Evolutionary conservation across 805 yeast genomes (phyloP).

Genomic region (Torulaspora gathmanii): DNA sequence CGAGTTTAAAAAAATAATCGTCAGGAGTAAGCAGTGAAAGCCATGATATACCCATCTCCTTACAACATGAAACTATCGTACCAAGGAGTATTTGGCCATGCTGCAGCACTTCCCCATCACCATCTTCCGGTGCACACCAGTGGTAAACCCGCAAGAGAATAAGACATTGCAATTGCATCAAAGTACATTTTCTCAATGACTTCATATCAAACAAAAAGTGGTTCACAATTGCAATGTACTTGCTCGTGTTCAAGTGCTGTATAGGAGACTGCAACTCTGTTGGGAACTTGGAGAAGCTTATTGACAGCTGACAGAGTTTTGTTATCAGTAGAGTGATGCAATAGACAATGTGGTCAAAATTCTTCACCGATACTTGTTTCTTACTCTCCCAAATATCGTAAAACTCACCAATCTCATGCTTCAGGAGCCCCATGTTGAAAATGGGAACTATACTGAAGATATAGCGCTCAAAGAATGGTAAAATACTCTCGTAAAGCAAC

Average conservation of each 20-base stretch:
- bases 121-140: conserved; percentile 36
- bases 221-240: conserved; percentile 26
- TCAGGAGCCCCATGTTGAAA: conserved; percentile 19
- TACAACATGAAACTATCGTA: conserved; percentile 28
- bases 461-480: conserved; percentile 24
- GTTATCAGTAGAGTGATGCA: conserved; percentile 25
- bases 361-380: conserved; percentile 13
- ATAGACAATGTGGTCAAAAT: conserved; percentile 27
- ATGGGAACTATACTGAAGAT: conserved; percentile 26
- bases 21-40: conserved; percentile 16
- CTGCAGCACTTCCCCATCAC: conserved; percentile 31
- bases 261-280: conserved; percentile 10
- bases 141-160: conserved; percentile 30
- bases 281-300: conserved; percentile 17
- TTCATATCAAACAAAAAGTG: conserved; percentile 25
- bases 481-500: conserved; percentile 18
- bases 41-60: conserved; percentile 32
- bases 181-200: conserved; percentile 27
- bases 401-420: conserved; percentile 15
- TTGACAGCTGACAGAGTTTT: conserved; percentile 24
- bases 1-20: conserved; percentile 19
- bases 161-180: conserved; percentile 28
- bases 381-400: conserved; percentile 16
- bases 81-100: conserved; percentile 31
- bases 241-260: conserved; percentile 18